phyloP scores from a whole-genome alignment of 495 filamentous ascomycete genomes.

The Podospora bellae-mahoneyi region DNA sequence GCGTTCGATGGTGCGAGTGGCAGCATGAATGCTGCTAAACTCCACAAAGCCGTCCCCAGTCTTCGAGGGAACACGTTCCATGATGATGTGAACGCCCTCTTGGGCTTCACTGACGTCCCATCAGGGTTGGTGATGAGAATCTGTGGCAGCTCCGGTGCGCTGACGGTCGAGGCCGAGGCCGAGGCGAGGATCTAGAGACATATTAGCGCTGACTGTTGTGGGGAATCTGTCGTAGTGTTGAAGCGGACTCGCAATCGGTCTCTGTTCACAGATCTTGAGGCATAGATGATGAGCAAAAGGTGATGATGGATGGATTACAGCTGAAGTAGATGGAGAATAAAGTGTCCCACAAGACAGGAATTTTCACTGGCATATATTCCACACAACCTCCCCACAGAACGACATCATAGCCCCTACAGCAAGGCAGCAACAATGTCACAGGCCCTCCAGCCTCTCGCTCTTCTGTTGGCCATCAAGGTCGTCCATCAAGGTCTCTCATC shows the following conservation, averaged over 20 bases:
- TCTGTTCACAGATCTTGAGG: not conserved
- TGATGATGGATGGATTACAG: no score
- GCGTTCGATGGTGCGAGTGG: conserved; percentile 50
- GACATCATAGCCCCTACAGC: not conserved
- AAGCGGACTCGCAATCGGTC: not conserved
- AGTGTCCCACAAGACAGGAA: not conserved
- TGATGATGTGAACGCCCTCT: conserved; percentile 36
- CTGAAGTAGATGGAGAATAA: no score
- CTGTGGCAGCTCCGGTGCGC: not conserved
- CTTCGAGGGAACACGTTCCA: conserved; percentile 75
- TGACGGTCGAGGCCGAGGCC: not conserved
- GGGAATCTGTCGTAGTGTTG: not conserved
- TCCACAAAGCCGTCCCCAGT: conserved; percentile 75
- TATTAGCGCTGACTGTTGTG: not conserved
- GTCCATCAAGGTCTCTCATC: not conserved
- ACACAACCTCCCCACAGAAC: not conserved
- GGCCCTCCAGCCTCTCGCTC: not conserved
- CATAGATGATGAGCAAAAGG: no score
- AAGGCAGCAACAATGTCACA: not conserved
- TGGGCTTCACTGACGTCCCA: conserved; percentile 23
- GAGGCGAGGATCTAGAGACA: not conserved
- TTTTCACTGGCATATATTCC: not conserved
- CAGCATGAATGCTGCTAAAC: conserved; percentile 54
- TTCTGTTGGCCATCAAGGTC: not conserved
- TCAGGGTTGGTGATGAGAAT: not conserved